Conservation (phyloP, 495 filamentous ascomycete genomes). For the Apodospora peruviana region DNA sequence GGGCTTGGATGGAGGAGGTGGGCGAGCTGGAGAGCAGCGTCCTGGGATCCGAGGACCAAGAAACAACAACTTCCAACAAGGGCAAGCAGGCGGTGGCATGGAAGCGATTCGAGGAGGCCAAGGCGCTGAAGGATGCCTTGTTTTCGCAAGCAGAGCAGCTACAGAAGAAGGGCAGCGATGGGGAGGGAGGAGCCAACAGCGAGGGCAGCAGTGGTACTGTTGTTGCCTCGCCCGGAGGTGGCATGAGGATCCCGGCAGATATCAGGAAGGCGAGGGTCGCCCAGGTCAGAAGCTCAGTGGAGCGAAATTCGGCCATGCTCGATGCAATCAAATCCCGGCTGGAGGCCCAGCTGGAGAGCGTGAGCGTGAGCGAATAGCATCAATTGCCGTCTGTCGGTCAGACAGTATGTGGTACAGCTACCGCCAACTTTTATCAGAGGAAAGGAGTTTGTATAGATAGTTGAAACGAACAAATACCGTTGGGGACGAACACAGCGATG, state of each 20-base stretch:
- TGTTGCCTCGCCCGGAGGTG: constrained; percentile 19
- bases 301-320: constrained; percentile 57
- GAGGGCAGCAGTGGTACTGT: not conserved
- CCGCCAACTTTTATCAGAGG: no score
- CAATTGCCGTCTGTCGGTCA: not conserved
- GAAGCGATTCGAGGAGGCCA: constrained; percentile 45
- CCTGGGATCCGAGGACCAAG: constrained; percentile 26
- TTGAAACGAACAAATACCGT: no score
- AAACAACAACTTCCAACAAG: constrained; percentile 15
- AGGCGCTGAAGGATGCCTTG: constrained; percentile 43
- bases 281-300: constrained; percentile 65
- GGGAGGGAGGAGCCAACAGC: constrained; percentile 23
- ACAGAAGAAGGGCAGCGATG: constrained; percentile 22
- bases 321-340: constrained; percentile 37
- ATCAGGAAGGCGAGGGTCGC: constrained; percentile 61
- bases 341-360: no score
- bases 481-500: no score
- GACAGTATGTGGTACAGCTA: constrained; percentile 1
- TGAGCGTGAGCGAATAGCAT: constrained; percentile 18
- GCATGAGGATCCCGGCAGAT: constrained; percentile 56
- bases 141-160: constrained; percentile 43
- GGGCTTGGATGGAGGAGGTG: constrained; percentile 62
- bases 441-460: no score
- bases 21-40: constrained; percentile 40
- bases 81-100: constrained; percentile 28